Evolutionary conservation across 371 early-diverging fungal genomes (phyloP).

Genomic region (Mucor velutinosus): DNA sequence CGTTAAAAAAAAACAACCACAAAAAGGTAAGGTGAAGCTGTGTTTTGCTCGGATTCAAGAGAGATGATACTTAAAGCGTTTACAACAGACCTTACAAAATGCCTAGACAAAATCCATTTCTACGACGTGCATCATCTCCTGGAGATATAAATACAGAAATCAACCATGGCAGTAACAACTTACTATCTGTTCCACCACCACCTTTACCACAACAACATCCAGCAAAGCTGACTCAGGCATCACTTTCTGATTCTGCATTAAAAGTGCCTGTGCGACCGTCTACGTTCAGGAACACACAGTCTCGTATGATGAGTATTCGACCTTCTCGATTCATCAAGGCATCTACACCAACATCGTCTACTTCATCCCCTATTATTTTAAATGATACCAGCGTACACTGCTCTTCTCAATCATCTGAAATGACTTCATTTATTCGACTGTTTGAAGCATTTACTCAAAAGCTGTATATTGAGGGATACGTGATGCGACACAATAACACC

Average conservation of each 20-base stretch:
- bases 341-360: conserved; percentile 18
- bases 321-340: conserved; percentile 31
- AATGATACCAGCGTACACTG: conserved; percentile 4
- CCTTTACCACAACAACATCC: conserved; percentile 6
- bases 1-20: not conserved
- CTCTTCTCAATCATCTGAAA: conserved; percentile 18
- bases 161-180: not conserved
- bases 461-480: conserved; percentile 69
- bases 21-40: not conserved
- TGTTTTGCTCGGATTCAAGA: not conserved
- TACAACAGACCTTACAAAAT: not conserved
- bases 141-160: conserved; percentile 18
- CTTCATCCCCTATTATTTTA: conserved; percentile 11
- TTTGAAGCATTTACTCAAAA: conserved; percentile 66
- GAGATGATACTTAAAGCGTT: not conserved
- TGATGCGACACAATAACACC: conserved; percentile 58
- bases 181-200: conserved; percentile 16
- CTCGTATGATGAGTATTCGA: conserved; percentile 25
- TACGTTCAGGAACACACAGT: conserved; percentile 18
- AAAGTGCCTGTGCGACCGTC: conserved; percentile 19
- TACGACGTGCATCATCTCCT: conserved; percentile 33
- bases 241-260: conserved; percentile 27
- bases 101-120: conserved; percentile 34
- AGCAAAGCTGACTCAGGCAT: conserved; percentile 26
- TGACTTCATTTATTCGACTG: conserved; percentile 36